Conservation (phyloP, 371 early-diverging fungal genomes). For the Rhizopus arrhizus region DNA sequence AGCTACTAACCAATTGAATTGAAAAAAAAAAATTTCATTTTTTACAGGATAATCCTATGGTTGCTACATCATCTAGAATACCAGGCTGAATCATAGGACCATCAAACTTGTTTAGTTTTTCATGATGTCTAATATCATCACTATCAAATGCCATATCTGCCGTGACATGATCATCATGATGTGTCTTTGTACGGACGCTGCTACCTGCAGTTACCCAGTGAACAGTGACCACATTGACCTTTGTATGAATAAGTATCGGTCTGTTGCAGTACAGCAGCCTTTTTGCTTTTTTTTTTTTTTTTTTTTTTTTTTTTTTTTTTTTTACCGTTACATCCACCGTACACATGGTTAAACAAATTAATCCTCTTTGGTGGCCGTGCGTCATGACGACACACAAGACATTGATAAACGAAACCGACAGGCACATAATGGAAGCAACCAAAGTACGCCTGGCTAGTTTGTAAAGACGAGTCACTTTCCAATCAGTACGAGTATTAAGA, state of each 20-base stretch:
- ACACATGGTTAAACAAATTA: constrained; percentile 57
- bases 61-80: constrained; percentile 16
- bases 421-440: constrained; percentile 50
- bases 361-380: constrained; percentile 51
- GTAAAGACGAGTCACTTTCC: constrained; percentile 31
- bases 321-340: background rate
- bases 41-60: too few relatives aligned
- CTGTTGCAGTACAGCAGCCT: too few relatives aligned
- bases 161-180: constrained; percentile 22
- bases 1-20: too few relatives aligned
- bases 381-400: constrained; percentile 43
- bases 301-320: background rate
- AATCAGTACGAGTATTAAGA: background rate
- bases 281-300: too few relatives aligned
- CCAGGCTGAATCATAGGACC: constrained; percentile 12
- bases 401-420: constrained; percentile 55
- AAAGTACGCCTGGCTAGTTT: constrained; percentile 54
- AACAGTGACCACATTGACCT: constrained; percentile 51
- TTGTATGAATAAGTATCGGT: background rate
- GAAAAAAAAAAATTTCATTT: too few relatives aligned
- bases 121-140: constrained; percentile 7
- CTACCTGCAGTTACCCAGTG: constrained; percentile 54
- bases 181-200: constrained; percentile 16
- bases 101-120: constrained; percentile 20
- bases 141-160: constrained; percentile 29